Evolutionary conservation across 495 filamentous ascomycete species (phyloP).

Genomic region (Aspergillus egyptiacus): DNA sequence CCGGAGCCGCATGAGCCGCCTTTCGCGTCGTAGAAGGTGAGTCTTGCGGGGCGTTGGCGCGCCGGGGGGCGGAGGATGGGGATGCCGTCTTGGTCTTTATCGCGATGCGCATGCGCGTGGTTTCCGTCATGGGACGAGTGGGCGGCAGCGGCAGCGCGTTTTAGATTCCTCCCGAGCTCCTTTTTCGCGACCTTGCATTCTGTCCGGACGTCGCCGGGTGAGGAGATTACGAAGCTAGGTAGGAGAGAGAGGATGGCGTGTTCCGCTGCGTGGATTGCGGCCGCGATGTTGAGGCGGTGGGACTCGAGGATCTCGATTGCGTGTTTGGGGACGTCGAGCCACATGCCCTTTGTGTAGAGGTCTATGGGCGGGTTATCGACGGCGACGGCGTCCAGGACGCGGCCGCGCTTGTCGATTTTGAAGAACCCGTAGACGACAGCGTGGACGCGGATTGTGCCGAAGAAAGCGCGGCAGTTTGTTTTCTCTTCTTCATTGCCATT

Average conservation of each 20-base stretch:
- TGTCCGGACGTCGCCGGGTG: conserved; percentile 83
- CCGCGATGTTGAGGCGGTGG: conserved; percentile 72
- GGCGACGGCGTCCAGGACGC: conserved; percentile 85
- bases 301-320: conserved; percentile 74
- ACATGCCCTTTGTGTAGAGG: conserved; percentile 82
- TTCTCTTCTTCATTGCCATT: not conserved
- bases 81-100: conserved; percentile 19
- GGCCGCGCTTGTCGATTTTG: conserved; percentile 76
- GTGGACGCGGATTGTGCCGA: conserved; percentile 74
- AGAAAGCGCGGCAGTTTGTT: conserved; percentile 64
- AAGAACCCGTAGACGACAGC: conserved; percentile 93
- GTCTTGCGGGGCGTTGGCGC: conserved; percentile 78
- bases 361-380: conserved; percentile 92
- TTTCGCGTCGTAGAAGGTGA: conserved; percentile 94
- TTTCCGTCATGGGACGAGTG: conserved; percentile 5
- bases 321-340: conserved; percentile 79
- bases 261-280: conserved; percentile 89
- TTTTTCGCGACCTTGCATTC: conserved; percentile 90
- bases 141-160: too few species aligned
- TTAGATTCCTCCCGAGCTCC: conserved; percentile 40
- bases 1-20: conserved; percentile 78
- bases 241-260: conserved; percentile 83
- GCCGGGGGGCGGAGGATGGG: conserved; percentile 32
- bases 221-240: conserved; percentile 81
- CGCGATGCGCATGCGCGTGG: conserved; percentile 5